Evolutionary conservation across 2,329 filamentous ascomycete genomes (phyloP).

Genomic region (Leptographium flavum): DNA sequence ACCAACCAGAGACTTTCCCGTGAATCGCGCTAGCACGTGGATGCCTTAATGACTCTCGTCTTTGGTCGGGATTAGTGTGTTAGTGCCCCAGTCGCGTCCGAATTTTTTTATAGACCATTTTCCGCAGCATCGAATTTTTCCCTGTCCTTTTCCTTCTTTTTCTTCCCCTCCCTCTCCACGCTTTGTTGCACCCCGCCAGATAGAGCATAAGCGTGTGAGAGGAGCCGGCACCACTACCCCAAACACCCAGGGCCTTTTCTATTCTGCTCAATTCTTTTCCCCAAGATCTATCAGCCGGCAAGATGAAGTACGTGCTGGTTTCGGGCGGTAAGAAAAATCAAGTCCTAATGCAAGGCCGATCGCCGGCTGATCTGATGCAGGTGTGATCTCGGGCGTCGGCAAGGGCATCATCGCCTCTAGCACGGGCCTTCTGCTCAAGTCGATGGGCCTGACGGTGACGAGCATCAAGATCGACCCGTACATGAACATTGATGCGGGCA

Average conservation of each 20-base stretch:
- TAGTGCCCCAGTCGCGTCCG: background rate
- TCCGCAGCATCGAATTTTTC: background rate
- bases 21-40: background rate
- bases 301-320: constrained; percentile 15
- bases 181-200: background rate
- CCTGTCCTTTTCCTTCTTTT: background rate
- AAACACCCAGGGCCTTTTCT: background rate
- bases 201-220: constrained; percentile 1
- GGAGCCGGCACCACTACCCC: background rate
- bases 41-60: background rate
- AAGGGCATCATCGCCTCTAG: constrained; percentile 14
- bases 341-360: background rate
- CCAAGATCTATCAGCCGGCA: constrained; percentile 2
- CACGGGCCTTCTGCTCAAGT: constrained; percentile 59
- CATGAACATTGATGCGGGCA: constrained; percentile 23
- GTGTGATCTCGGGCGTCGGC: constrained; percentile 14
- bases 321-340: constrained; percentile 10
- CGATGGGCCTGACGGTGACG: constrained; percentile 59
- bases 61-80: background rate
- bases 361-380: background rate
- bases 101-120: constrained; percentile 1
- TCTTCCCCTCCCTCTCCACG: constrained; percentile 1
- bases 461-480: constrained; percentile 36
- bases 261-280: background rate
- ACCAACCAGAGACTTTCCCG: background rate